Percentiles rank a stretch among this genome's conserved stretches.
Evolutionary conservation across 1,139 yeast genomes (phyloP).

Genomic region (Debaryomyces subglobosus): DNA sequence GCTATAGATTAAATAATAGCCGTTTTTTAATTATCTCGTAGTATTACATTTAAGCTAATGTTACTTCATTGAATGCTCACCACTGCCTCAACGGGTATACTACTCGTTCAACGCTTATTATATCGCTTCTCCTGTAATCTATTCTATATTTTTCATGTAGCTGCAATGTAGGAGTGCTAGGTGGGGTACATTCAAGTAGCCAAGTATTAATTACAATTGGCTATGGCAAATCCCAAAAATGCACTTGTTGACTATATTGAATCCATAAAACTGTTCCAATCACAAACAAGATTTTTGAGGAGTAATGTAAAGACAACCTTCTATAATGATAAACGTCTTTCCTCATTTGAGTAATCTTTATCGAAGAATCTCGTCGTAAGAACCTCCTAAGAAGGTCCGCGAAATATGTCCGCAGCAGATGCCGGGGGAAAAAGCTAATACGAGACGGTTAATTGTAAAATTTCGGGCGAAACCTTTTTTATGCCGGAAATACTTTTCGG

Average conservation of each 20-base stretch:
- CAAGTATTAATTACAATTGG: neutral
- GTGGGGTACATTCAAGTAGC: neutral
- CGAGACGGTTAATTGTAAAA: neutral
- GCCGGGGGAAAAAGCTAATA: neutral
- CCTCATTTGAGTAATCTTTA: neutral
- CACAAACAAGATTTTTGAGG: neutral
- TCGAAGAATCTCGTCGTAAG: neutral
- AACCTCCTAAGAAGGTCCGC: neutral
- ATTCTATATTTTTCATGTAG: neutral
- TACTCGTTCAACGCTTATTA: neutral
- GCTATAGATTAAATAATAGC: neutral
- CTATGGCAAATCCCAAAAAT: no score
- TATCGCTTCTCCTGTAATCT: neutral
- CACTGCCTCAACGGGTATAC: neutral
- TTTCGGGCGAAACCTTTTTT: neutral
- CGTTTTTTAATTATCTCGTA: neutral
- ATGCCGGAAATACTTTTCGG: neutral
- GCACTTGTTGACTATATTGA: no score
- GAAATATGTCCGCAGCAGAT: neutral
- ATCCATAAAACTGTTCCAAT: neutral
- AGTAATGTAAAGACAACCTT: neutral
- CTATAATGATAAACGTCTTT: no score
- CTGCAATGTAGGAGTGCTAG: neutral
- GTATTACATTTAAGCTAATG: neutral
- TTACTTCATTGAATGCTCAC: no score